These are phyloP conservation scores for Pseudotsuga menziesii DNA, from an alignment of 75 land plant genomes.

Conservation along the genomic window DNA sequence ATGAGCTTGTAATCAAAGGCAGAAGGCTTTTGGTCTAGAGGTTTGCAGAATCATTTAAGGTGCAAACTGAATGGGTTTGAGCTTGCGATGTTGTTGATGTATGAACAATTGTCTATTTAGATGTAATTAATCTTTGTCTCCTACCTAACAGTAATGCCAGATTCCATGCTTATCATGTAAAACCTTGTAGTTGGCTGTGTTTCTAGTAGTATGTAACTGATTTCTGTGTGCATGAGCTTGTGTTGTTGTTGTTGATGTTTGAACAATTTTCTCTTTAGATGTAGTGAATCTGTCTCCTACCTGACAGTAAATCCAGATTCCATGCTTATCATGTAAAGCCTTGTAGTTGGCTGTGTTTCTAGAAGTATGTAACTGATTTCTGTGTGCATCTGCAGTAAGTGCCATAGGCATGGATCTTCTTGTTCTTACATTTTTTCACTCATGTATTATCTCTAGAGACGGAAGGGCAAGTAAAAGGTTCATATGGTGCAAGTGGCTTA, in stretches of 20 bases:
- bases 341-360: neutral
- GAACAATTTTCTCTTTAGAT: neutral
- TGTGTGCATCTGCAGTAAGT: neutral
- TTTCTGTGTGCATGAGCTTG: neutral
- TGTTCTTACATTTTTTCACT: too few species aligned
- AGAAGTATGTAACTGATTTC: neutral
- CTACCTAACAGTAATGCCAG: neutral
- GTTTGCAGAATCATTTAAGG: neutral
- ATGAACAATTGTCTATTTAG: neutral
- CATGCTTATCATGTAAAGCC: neutral
- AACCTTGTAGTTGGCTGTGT: neutral
- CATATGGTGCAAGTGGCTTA: too few species aligned
- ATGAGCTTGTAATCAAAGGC: neutral
- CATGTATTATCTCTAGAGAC: too few species aligned
- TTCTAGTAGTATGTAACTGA: neutral
- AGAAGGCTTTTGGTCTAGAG: neutral
- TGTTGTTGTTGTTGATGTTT: neutral
- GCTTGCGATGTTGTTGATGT: neutral
- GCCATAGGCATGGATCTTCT: neutral
- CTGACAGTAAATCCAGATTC: neutral
- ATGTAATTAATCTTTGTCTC: neutral
- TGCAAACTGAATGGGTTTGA: neutral
- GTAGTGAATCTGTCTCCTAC: neutral
- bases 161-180: neutral
- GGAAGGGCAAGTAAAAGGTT: too few species aligned